Evolutionary conservation across 1,139 yeast species (phyloP).

Genomic region (Zygosaccharomyces pseudobailii): DNA sequence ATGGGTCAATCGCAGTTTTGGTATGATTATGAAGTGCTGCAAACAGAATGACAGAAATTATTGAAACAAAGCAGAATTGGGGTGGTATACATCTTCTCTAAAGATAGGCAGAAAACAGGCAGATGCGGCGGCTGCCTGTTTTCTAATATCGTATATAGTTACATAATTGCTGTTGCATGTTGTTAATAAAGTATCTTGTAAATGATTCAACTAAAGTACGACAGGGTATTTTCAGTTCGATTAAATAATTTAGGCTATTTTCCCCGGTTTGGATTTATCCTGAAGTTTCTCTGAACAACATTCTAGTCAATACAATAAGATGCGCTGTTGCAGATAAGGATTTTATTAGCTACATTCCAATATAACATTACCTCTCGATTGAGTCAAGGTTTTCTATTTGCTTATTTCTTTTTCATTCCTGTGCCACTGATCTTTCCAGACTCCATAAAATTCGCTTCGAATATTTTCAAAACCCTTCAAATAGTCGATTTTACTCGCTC

Average conservation of each 20-base stretch:
- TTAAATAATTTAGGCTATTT: not conserved
- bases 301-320: not conserved
- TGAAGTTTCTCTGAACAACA: not conserved
- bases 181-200: not conserved
- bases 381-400: not conserved
- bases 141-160: not conserved
- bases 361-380: not conserved
- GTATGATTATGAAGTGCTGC: not conserved
- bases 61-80: not conserved
- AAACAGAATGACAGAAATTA: not conserved
- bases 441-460: not conserved
- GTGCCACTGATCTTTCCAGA: not conserved
- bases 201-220: not conserved
- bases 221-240: not conserved
- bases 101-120: not conserved
- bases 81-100: not conserved
- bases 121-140: not conserved
- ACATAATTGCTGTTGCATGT: not conserved
- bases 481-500: not conserved
- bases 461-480: not conserved
- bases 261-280: not conserved
- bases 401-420: not conserved
- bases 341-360: not conserved
- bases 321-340: not conserved
- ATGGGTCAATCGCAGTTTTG: not conserved